Evolutionary conservation across 768 basidiomycete genomes (phyloP).

Genomic region (Chlorophyllum brunneum): DNA sequence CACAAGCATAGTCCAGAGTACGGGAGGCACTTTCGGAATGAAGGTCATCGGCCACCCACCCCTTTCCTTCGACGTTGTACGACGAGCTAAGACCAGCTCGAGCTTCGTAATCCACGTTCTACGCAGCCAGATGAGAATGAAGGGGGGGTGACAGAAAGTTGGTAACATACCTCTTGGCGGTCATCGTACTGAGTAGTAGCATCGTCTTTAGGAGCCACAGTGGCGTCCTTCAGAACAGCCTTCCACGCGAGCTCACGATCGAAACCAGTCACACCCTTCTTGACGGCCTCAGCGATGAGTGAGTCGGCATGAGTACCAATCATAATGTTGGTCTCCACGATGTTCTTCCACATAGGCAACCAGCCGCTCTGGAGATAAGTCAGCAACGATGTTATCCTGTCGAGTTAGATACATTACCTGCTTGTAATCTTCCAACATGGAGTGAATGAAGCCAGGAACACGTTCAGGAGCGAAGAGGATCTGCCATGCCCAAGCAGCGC

Average conservation of each 20-base stretch:
- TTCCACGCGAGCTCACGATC: slow-evolving; percentile 65
- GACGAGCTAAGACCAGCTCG: slow-evolving; percentile 71
- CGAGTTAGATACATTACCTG: slow-evolving; percentile 39
- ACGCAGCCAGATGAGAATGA: background rate
- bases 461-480: slow-evolving; percentile 75
- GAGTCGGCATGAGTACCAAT: slow-evolving; percentile 79
- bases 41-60: slow-evolving; percentile 76
- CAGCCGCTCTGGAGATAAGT: slow-evolving; percentile 53
- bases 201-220: slow-evolving; percentile 57
- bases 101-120: slow-evolving; percentile 78
- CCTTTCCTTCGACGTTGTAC: slow-evolving; percentile 49
- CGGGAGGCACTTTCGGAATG: slow-evolving; percentile 79
- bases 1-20: slow-evolving; percentile 78
- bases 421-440: slow-evolving; percentile 77
- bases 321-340: slow-evolving; percentile 88
- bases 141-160: background rate
- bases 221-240: slow-evolving; percentile 73
- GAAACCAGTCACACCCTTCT: slow-evolving; percentile 63
- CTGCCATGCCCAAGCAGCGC: slow-evolving; percentile 77
- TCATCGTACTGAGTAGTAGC: slow-evolving; percentile 57
- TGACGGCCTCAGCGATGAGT: slow-evolving; percentile 65
- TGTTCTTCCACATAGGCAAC: slow-evolving; percentile 91
- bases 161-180: slow-evolving; percentile 55
- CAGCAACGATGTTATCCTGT: background rate
- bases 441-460: slow-evolving; percentile 70